Evolutionary conservation across 78 protist species (phyloP).

Genomic region (Dictyostelium citrinum): DNA sequence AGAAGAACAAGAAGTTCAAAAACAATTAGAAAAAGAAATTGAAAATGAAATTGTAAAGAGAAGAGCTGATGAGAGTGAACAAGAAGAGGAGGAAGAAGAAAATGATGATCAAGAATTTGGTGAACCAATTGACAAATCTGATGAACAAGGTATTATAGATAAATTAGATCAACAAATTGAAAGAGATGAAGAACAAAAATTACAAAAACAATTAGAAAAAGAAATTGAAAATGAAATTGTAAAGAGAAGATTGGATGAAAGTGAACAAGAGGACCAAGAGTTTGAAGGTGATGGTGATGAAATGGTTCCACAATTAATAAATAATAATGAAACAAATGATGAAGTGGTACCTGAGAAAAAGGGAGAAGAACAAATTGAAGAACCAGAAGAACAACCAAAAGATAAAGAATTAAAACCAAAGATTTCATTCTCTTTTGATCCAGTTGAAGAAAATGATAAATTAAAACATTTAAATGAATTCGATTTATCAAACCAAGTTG

Average conservation of each 20-base stretch:
- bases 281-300: neutral
- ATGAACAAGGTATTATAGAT: neutral
- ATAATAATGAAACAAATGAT: neutral
- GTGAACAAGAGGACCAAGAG: neutral
- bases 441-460: neutral
- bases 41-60: neutral
- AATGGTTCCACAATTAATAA: too few species aligned
- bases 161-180: neutral
- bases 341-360: neutral
- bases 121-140: neutral
- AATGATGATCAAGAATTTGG: neutral
- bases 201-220: neutral
- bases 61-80: neutral
- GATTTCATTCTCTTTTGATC: neutral
- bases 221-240: conserved; percentile 10
- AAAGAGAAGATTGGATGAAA: neutral
- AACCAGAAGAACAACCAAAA: neutral
- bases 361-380: neutral
- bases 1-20: neutral
- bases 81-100: neutral
- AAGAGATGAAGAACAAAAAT: neutral
- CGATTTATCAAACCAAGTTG: neutral
- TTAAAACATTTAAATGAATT: neutral
- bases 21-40: neutral
- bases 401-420: neutral